Conservation (phyloP, 768 basidiomycete species). For the Mycena galopus region DNA sequence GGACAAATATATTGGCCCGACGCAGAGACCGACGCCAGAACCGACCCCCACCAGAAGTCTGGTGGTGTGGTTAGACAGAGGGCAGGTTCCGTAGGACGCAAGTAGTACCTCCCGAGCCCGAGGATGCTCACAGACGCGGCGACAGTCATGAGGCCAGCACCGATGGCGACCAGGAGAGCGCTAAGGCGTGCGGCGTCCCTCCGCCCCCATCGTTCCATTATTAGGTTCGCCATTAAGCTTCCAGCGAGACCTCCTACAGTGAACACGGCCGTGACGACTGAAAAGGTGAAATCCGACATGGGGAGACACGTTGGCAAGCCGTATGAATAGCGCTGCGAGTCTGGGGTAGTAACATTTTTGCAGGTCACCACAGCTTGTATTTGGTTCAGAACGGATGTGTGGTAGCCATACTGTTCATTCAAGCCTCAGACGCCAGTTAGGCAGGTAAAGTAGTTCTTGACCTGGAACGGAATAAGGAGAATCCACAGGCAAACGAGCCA, state of each 20-base stretch:
- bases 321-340: constrained; percentile 42
- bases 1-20: constrained; percentile 88
- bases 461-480: constrained; percentile 71
- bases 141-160: constrained; percentile 76
- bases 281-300: constrained; percentile 84
- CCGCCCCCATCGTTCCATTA: constrained; percentile 81
- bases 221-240: constrained; percentile 72
- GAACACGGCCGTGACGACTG: constrained; percentile 86
- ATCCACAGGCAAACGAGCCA: constrained; percentile 79
- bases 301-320: constrained; percentile 81
- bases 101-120: constrained; percentile 72
- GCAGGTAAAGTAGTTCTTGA: constrained; percentile 42
- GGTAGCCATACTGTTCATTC: constrained; percentile 84
- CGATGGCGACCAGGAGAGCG: constrained; percentile 66
- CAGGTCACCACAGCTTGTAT: constrained; percentile 86
- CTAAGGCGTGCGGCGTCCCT: constrained; percentile 74
- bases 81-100: constrained; percentile 7
- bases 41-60: constrained; percentile 79
- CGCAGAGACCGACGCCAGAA: constrained; percentile 79
- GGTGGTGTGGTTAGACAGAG: constrained; percentile 14
- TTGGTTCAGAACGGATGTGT: constrained; percentile 93
- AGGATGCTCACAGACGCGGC: constrained; percentile 68
- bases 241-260: constrained; percentile 90
- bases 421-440: constrained; percentile 12
- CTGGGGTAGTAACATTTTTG: constrained; percentile 49